phyloP scores from a whole-genome alignment of 495 filamentous ascomycete genomes.

The Penicillium simplicissimum region DNA sequence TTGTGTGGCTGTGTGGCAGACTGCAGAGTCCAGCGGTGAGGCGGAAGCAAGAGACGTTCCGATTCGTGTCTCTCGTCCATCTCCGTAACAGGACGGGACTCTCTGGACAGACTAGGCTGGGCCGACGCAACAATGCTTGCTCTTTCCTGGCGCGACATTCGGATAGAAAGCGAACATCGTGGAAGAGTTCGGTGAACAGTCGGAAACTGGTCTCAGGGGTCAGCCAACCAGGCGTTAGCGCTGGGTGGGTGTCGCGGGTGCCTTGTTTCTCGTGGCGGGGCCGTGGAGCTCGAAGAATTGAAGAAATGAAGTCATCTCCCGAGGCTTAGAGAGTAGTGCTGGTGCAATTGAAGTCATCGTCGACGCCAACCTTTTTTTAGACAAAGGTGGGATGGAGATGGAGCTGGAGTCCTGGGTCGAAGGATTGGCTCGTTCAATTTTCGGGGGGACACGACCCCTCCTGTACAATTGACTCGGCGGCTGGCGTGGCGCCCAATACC shows the following conservation, averaged over 20 bases:
- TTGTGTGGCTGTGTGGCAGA: background rate
- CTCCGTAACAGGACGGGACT: too few species aligned
- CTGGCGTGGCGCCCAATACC: constrained; percentile 3
- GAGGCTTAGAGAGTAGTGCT: background rate
- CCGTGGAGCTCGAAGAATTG: background rate
- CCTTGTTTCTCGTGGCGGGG: constrained; percentile 6
- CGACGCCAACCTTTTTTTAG: background rate
- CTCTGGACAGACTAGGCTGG: background rate
- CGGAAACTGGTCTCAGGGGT: background rate
- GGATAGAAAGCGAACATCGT: background rate
- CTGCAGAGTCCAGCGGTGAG: constrained; percentile 3
- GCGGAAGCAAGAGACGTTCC: background rate
- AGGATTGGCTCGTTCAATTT: background rate
- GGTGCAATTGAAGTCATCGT: constrained; percentile 4
- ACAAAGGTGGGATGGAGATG: background rate
- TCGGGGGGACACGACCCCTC: background rate
- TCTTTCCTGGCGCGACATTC: background rate
- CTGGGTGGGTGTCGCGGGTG: background rate
- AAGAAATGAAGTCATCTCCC: constrained; percentile 6
- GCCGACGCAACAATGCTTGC: background rate
- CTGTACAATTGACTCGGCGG: background rate
- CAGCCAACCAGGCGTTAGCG: background rate
- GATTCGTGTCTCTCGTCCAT: background rate
- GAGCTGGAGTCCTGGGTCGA: background rate
- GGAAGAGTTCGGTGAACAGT: background rate